Percentiles rank a stretch among this genome's conserved stretches.
Conservation (phyloP, 306 rosid genomes). For the Pyrus bretschneideri region DNA sequence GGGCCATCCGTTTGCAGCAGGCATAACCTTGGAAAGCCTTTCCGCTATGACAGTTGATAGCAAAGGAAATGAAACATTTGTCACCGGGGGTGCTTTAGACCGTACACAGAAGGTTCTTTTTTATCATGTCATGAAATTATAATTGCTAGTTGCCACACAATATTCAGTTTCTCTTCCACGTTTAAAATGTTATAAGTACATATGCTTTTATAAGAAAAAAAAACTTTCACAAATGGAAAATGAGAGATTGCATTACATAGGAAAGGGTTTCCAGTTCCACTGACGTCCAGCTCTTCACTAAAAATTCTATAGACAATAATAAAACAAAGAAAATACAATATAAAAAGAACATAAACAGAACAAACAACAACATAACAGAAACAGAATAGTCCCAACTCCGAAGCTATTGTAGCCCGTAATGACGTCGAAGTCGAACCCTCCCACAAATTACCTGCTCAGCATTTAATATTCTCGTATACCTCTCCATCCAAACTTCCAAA, state of each 20-base stretch:
- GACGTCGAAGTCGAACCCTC: neutral
- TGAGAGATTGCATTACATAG: neutral
- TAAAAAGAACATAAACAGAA: neutral
- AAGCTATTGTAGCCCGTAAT: neutral
- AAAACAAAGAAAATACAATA: neutral
- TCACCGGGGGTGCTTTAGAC: constrained; percentile 80
- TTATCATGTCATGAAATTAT: constrained; percentile 3
- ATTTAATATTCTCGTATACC: neutral
- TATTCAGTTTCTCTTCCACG: neutral
- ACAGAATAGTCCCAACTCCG: neutral
- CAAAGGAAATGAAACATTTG: constrained; percentile 76
- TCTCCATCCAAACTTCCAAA: neutral
- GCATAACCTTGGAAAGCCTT: constrained; percentile 83
- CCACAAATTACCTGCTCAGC: too few relatives aligned
- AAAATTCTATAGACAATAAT: neutral
- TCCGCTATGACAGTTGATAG: constrained; percentile 85
- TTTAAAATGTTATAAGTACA: neutral
- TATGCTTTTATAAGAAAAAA: neutral
- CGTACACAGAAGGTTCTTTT: constrained; percentile 67
- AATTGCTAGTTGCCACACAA: constrained; percentile 1
- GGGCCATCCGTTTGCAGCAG: constrained; percentile 94
- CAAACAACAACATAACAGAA: neutral
- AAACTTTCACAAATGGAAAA: neutral
- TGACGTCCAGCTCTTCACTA: neutral
- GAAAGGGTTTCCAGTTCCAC: neutral